Evolutionary conservation across 768 basidiomycete genomes (phyloP).

Genomic region (Lactarius hatsudake): DNA sequence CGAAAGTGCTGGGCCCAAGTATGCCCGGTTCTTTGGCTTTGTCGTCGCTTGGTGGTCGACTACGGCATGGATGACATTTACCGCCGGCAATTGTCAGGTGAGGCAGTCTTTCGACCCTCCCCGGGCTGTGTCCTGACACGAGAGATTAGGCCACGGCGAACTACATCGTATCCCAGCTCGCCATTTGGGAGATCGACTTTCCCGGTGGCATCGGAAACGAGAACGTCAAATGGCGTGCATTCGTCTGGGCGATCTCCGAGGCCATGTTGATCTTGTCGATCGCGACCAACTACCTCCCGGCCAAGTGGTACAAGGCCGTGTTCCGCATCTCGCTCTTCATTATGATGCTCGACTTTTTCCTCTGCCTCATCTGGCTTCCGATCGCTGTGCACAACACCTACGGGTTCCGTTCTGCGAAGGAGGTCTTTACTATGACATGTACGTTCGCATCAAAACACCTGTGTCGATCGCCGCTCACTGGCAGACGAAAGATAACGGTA

Average conservation of each 20-base stretch:
- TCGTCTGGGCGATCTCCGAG: constrained; percentile 84
- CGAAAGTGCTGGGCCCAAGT: constrained; percentile 85
- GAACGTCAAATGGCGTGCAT: constrained; percentile 82
- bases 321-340: constrained; percentile 75
- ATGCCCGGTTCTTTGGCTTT: constrained; percentile 84
- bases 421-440: constrained; percentile 84
- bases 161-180: constrained; percentile 81
- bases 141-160: constrained; percentile 73
- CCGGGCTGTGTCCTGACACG: not conserved
- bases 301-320: constrained; percentile 64
- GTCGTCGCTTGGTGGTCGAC: constrained; percentile 92
- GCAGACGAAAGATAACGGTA: constrained; percentile 73
- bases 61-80: constrained; percentile 96
- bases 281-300: constrained; percentile 83
- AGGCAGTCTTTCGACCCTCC: constrained; percentile 21
- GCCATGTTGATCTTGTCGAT: constrained; percentile 65
- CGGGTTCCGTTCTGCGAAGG: constrained; percentile 79
- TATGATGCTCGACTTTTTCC: constrained; percentile 83
- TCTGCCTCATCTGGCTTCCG: constrained; percentile 89
- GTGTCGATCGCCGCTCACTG: not conserved
- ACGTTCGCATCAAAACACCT: constrained; percentile 30
- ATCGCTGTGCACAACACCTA: constrained; percentile 88
- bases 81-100: constrained; percentile 85
- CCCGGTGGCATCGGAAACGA: constrained; percentile 70
- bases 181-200: constrained; percentile 77